These are phyloP conservation scores for Naegleria lovaniensis DNA, from an alignment of 208 protist species.

Conservation along the genomic window DNA sequence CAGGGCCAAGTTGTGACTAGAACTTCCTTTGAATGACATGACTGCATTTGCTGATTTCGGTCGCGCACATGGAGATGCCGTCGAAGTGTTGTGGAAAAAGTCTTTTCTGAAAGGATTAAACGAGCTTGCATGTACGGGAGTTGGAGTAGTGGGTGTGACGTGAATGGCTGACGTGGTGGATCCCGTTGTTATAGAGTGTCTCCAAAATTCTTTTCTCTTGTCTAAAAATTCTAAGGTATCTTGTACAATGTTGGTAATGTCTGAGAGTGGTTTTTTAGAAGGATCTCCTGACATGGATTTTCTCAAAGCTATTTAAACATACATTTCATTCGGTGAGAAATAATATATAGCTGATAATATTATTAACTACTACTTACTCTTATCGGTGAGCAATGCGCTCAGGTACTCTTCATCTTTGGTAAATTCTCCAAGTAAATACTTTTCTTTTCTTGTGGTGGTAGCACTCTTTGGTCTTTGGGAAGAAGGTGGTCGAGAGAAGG, in stretches of 20 bases:
- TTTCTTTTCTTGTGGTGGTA: not conserved
- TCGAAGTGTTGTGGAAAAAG: not conserved
- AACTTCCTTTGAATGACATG: too few species aligned
- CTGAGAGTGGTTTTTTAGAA: not conserved
- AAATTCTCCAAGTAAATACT: not conserved
- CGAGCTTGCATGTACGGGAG: not conserved
- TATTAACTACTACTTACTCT: too few species aligned
- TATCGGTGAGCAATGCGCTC: not conserved
- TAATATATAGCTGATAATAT: too few species aligned
- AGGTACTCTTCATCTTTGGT: not conserved
- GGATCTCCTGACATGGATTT: not conserved
- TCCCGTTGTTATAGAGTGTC: not conserved
- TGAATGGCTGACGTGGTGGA: not conserved
- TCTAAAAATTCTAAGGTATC: not conserved
- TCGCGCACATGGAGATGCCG: too few species aligned
- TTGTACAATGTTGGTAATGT: not conserved
- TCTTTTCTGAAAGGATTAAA: not conserved
- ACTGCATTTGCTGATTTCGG: not conserved
- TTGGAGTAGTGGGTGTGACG: not conserved
- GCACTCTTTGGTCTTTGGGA: not conserved
- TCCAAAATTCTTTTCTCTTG: not conserved
- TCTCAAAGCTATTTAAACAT: not conserved
- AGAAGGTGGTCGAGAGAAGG: not conserved
- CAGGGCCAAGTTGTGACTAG: too few species aligned
- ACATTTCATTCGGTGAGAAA: too few species aligned